These are phyloP conservation scores for Fusarium dimerum DNA, from an alignment of 2,329 filamentous ascomycete species.

Conservation along the genomic window DNA sequence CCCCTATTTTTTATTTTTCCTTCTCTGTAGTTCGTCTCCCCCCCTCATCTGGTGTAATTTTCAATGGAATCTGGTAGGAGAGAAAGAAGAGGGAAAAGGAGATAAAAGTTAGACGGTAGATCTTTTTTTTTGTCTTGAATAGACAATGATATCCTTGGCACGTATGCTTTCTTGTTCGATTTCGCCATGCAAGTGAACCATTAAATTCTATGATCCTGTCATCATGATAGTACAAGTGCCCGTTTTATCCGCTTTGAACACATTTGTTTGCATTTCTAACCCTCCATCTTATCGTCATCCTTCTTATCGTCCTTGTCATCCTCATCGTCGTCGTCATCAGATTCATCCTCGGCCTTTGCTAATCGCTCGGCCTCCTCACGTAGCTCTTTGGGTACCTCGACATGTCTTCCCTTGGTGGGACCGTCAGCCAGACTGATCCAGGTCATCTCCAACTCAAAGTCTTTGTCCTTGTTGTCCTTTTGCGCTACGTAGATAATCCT, in stretches of 20 bases:
- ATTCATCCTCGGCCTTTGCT: conserved; percentile 87
- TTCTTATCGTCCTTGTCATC: conserved; percentile 63
- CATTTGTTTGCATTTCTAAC: conserved; percentile 51
- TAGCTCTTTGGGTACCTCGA: conserved; percentile 89
- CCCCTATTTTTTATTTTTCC: too few species aligned
- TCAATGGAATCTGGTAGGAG: conserved; percentile 5
- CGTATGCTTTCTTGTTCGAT: not conserved
- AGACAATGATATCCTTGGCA: not conserved
- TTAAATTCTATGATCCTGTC: conserved; percentile 38
- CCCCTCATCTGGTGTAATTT: not conserved
- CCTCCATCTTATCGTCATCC: conserved; percentile 84
- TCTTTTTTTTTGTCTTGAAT: not conserved
- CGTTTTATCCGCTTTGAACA: conserved; percentile 18
- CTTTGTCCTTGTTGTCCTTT: conserved; percentile 99
- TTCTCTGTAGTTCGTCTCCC: not conserved
- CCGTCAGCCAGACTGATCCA: conserved; percentile 88
- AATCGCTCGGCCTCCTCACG: conserved; percentile 89
- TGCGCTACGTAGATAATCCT: conserved; percentile 97
- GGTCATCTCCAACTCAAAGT: conserved; percentile 98
- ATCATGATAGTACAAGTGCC: conserved; percentile 39
- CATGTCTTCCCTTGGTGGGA: conserved; percentile 88
- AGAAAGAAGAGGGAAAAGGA: conserved; percentile 14
- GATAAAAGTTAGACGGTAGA: conserved; percentile 7
- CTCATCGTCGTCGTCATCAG: conserved; percentile 74
- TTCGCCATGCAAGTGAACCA: conserved; percentile 30